phyloP scores from a whole-genome alignment of 306 rosid species.

The Cucurbita argyrosperma region DNA sequence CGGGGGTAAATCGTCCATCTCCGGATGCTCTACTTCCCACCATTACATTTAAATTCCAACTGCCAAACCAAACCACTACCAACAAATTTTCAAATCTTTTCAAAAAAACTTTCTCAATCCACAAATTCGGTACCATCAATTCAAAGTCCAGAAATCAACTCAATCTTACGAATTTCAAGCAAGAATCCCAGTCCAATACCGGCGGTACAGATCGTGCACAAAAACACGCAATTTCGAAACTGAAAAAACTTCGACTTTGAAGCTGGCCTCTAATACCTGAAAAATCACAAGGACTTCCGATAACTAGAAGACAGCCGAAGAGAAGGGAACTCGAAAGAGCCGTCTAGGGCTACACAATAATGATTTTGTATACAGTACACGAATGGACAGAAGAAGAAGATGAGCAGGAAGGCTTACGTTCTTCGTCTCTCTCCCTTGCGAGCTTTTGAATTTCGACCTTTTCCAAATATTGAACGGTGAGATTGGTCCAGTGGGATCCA shows the following conservation, averaged over 20 bases:
- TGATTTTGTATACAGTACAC: slow-evolving; percentile 1
- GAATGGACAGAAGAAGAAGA: slow-evolving; percentile 1
- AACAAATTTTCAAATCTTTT: background rate
- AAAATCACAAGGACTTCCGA: background rate
- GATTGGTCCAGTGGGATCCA: background rate
- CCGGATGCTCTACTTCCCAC: slow-evolving; percentile 2
- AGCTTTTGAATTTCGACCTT: slow-evolving; percentile 9
- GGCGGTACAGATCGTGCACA: background rate
- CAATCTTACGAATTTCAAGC: background rate
- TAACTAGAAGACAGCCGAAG: background rate
- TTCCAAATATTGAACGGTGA: slow-evolving; percentile 4
- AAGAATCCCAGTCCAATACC: background rate
- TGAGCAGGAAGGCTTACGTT: background rate
- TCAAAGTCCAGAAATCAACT: background rate
- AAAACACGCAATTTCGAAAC: background rate
- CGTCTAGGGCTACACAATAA: background rate
- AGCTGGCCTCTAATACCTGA: background rate
- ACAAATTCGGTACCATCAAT: background rate
- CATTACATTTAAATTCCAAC: background rate
- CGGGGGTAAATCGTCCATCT: background rate
- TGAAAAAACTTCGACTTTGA: background rate
- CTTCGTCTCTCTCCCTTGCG: slow-evolving; percentile 2
- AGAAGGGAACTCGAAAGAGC: background rate
- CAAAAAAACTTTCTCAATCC: background rate
- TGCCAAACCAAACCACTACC: background rate